These are phyloP conservation scores for Botryotinia globosa DNA, from an alignment of 2,329 filamentous ascomycete species.

Conservation along the genomic window DNA sequence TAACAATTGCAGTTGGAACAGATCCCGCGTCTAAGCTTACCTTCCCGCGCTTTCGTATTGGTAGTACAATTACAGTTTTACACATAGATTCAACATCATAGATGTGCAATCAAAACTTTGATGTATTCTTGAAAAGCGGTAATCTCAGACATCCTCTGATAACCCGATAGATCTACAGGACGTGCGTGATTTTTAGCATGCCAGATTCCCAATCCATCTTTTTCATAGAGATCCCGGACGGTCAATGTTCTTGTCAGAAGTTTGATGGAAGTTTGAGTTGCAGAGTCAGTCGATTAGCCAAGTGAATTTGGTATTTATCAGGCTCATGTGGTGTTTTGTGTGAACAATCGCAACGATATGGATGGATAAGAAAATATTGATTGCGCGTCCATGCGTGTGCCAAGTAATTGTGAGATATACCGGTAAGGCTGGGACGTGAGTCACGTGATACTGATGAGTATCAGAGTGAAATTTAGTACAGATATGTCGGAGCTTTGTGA, in stretches of 20 bases:
- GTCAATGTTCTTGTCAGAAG: background rate
- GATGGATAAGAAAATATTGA: constrained; percentile 12
- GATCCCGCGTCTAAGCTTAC: background rate
- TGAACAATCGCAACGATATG: background rate
- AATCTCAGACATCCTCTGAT: background rate
- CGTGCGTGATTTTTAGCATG: background rate
- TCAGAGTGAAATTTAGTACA: background rate
- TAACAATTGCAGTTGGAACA: constrained; percentile 9
- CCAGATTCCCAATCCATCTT: background rate
- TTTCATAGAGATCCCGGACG: background rate
- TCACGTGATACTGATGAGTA: background rate
- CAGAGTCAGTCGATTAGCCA: background rate
- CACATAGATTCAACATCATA: background rate
- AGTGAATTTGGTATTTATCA: background rate
- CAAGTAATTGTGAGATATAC: background rate
- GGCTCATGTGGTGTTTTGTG: background rate
- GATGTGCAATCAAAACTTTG: background rate
- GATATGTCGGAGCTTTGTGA: background rate
- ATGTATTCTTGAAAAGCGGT: background rate
- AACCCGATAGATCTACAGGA: background rate
- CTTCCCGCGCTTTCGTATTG: background rate
- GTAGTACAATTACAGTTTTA: background rate
- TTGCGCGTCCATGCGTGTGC: constrained; percentile 10
- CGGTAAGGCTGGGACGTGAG: background rate
- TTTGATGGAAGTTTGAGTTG: background rate